A percentile compares a stretch with the other conserved stretches of the same genome.
These are phyloP conservation scores for Otatea glauca DNA, from an alignment of 176 grass and related monocot species.

Conservation along the genomic window DNA sequence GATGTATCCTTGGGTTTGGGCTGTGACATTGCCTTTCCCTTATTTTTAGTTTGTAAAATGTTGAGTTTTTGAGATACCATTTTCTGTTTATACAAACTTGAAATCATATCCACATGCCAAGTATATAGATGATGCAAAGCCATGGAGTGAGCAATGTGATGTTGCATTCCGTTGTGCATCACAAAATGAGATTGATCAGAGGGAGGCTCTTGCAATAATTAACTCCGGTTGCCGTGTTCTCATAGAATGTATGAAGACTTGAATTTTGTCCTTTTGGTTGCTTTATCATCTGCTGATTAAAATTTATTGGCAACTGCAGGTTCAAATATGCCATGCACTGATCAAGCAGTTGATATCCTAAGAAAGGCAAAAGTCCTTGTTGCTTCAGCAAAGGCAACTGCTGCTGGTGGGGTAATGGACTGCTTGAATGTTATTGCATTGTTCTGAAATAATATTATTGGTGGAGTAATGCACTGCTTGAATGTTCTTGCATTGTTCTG, in stretches of 20 bases:
- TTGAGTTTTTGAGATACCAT: conserved; percentile 46
- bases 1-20: too few species aligned
- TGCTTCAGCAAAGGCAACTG: conserved; percentile 94
- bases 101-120: conserved; percentile 91
- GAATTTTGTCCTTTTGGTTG: conserved; percentile 29
- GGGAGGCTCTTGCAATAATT: conserved; percentile 75
- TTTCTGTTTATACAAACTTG: conserved; percentile 54
- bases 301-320: conserved; percentile 51
- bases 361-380: conserved; percentile 87
- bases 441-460: conserved; percentile 50
- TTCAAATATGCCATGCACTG: conserved; percentile 93
- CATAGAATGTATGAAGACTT: conserved; percentile 76
- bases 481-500: conserved; percentile 30
- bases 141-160: conserved; percentile 84
- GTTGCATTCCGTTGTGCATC: conserved; percentile 96
- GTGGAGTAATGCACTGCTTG: conserved; percentile 83
- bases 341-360: conserved; percentile 87
- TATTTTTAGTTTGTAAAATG: conserved; percentile 35
- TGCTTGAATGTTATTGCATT: conserved; percentile 30
- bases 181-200: conserved; percentile 94
- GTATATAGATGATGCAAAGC: conserved; percentile 83
- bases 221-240: conserved; percentile 86
- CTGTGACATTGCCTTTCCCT: conserved; percentile 31
- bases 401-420: conserved; percentile 95
- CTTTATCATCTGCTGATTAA: conserved; percentile 33